A percentile compares a stretch with the other conserved stretches of the same genome.
phyloP scores from a whole-genome alignment of 164 flowering plant species.

The Akebia trifoliata region DNA sequence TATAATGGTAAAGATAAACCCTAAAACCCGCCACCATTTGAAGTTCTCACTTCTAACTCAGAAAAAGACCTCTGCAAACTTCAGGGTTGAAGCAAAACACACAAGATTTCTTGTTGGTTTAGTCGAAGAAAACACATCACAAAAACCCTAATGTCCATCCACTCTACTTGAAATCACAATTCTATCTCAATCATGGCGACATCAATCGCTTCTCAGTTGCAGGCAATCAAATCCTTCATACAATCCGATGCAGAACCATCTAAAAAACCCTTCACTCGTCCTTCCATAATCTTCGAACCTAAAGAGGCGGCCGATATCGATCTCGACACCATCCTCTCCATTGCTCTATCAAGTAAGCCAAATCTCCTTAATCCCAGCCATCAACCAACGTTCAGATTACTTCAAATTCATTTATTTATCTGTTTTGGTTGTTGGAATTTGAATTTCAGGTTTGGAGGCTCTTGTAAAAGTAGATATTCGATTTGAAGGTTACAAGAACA shows the following conservation, averaged over 20 bases:
- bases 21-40: no score
- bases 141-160: no score
- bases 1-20: no score
- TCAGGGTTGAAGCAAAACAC: no score
- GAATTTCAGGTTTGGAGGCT: conserved; percentile 60
- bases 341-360: conserved; percentile 55
- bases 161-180: no score
- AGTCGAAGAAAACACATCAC: no score
- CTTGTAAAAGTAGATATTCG: conserved; percentile 44
- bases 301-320: conserved; percentile 88
- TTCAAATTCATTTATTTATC: background rate
- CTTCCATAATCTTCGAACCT: conserved; percentile 67
- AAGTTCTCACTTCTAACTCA: no score
- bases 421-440: background rate
- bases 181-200: conserved; percentile 37
- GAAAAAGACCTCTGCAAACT: no score
- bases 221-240: conserved; percentile 39
- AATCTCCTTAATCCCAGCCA: no score
- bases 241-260: conserved; percentile 41
- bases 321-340: conserved; percentile 47
- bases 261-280: conserved; percentile 67
- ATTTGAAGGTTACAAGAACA: conserved; percentile 50
- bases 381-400: background rate
- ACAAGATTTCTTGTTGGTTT: no score
- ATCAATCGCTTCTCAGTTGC: conserved; percentile 64